These are phyloP conservation scores for Ogataea hybrid DNA, from an alignment of 1,139 yeast species.

Conservation along the genomic window DNA sequence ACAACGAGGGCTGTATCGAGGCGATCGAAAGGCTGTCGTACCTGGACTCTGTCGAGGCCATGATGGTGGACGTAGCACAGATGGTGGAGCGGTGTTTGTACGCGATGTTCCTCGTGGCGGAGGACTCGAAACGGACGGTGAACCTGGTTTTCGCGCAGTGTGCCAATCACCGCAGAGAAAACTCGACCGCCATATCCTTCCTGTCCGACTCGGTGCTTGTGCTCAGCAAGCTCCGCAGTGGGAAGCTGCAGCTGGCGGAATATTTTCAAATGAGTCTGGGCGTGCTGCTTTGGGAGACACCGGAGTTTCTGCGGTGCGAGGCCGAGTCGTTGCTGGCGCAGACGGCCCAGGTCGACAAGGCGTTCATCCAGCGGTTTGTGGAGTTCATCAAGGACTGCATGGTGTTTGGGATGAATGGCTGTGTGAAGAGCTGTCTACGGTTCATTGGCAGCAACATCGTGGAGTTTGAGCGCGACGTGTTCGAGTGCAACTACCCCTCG, in stretches of 20 bases:
- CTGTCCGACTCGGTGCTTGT: slow-evolving; percentile 20
- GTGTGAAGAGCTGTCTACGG: slow-evolving; percentile 16
- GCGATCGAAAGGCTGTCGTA: slow-evolving; percentile 21
- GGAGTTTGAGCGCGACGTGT: slow-evolving; percentile 22
- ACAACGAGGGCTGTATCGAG: slow-evolving; percentile 23
- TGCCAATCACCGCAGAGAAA: slow-evolving; percentile 8
- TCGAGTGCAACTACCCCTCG: slow-evolving; percentile 15
- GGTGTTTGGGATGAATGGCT: slow-evolving; percentile 22
- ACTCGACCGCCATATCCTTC: slow-evolving; percentile 11
- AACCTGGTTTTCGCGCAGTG: slow-evolving; percentile 12
- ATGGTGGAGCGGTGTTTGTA: slow-evolving; percentile 23
- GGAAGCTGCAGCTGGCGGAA: slow-evolving; percentile 9
- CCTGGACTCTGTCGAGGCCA: slow-evolving; percentile 15
- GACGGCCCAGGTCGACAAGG: slow-evolving; percentile 10
- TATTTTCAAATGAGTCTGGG: slow-evolving; percentile 18
- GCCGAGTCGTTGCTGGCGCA: slow-evolving; percentile 7
- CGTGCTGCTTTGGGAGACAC: slow-evolving; percentile 15
- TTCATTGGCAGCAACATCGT: slow-evolving; percentile 16
- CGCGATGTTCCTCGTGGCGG: slow-evolving; percentile 20
- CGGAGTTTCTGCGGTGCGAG: slow-evolving; percentile 19
- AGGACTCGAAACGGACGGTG: slow-evolving; percentile 13
- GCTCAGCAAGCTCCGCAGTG: slow-evolving; percentile 13
- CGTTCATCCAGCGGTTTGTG: slow-evolving; percentile 20
- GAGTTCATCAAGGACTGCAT: slow-evolving; percentile 24
- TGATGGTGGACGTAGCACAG: slow-evolving; percentile 24